These are phyloP conservation scores for Paradendryphiella salina DNA, from an alignment of 2,329 filamentous ascomycete genomes.

Conservation along the genomic window DNA sequence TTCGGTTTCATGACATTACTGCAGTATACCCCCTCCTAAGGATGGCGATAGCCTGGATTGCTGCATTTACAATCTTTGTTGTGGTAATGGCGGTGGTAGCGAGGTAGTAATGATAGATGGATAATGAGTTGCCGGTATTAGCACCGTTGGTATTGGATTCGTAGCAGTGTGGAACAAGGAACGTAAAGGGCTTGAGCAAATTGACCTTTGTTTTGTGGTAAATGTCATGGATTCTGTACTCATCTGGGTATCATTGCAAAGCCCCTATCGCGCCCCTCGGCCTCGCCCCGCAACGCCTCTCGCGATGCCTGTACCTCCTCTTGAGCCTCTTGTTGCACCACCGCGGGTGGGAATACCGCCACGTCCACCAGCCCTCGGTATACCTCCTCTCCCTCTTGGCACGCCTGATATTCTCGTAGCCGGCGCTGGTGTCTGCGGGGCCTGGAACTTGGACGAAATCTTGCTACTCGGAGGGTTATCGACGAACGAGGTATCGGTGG, in stretches of 20 bases:
- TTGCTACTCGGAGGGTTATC: conserved; percentile 73
- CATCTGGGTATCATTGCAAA: conserved; percentile 7
- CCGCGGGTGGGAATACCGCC: conserved; percentile 43
- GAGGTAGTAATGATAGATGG: neutral
- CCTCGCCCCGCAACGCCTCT: conserved; percentile 42
- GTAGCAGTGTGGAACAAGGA: neutral
- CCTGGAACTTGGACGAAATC: conserved; percentile 48
- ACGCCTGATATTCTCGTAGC: conserved; percentile 23
- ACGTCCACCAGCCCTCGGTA: conserved; percentile 41
- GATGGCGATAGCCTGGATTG: conserved; percentile 27
- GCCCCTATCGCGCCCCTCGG: conserved; percentile 32
- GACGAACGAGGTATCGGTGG: conserved; percentile 87
- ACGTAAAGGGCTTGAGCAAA: neutral
- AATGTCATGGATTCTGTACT: neutral
- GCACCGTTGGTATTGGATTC: neutral
- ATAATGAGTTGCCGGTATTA: neutral
- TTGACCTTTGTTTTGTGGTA: neutral
- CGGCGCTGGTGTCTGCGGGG: conserved; percentile 41
- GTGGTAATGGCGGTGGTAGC: conserved; percentile 2
- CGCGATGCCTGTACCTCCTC: conserved; percentile 45
- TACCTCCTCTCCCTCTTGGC: conserved; percentile 39
- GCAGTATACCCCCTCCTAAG: conserved; percentile 40
- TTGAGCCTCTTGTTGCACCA: conserved; percentile 35
- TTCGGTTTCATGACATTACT: conserved; percentile 9
- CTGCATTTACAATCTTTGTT: conserved; percentile 26